phyloP scores from a whole-genome alignment of 2,329 filamentous ascomycete genomes.

The Ilyonectria sp. region DNA sequence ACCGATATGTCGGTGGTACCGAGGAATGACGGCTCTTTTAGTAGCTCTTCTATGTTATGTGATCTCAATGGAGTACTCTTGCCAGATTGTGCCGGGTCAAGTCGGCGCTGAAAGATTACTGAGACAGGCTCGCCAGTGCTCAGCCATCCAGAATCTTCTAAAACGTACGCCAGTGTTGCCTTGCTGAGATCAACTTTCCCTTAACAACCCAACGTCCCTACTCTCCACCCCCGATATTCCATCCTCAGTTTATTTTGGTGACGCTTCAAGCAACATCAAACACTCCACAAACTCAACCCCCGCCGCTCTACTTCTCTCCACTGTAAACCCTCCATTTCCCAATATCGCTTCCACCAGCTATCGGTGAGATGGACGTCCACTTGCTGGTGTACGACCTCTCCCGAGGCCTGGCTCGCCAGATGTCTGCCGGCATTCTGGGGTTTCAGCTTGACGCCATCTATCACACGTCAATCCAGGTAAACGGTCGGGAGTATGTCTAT shows the following conservation, averaged over 20 bases:
- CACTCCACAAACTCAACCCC: neutral
- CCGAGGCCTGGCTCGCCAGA: conserved; percentile 68
- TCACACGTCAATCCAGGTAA: conserved; percentile 91
- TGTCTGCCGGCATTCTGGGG: conserved; percentile 68
- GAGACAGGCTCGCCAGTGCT: conserved; percentile 6
- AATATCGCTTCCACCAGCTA: neutral
- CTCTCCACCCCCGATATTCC: neutral
- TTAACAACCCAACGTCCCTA: conserved; percentile 6
- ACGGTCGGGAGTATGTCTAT: conserved; percentile 90
- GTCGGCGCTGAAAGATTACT: neutral
- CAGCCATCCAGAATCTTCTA: conserved; percentile 45
- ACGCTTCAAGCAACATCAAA: neutral
- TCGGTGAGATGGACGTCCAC: conserved; percentile 78
- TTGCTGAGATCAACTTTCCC: conserved; percentile 17
- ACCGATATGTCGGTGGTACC: neutral
- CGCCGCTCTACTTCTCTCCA: neutral
- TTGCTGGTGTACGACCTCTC: conserved; percentile 87
- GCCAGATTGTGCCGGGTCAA: neutral
- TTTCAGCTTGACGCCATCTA: conserved; percentile 91
- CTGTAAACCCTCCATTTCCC: conserved; percentile 9
- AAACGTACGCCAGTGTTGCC: conserved; percentile 47
- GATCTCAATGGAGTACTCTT: neutral
- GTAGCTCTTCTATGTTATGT: neutral
- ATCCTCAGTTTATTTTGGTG: neutral
- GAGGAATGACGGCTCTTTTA: neutral